Conservation (phyloP, 2,329 filamentous ascomycete species). For the Scytalidium sp. region DNA sequence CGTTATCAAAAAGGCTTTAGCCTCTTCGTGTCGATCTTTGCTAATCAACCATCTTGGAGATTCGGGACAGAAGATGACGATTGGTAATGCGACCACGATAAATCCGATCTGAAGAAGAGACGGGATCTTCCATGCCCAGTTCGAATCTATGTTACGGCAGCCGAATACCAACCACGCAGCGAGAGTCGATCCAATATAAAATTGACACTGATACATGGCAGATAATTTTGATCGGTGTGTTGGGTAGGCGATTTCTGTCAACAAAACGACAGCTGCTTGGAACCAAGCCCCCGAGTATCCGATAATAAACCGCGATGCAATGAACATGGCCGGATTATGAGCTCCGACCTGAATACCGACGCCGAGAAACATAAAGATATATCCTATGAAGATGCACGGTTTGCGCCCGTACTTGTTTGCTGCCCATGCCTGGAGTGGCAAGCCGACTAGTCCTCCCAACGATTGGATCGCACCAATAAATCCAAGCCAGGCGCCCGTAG, state of each 20-base stretch:
- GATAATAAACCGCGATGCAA: conserved; percentile 36
- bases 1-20: conserved; percentile 46
- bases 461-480: conserved; percentile 29
- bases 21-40: conserved; percentile 48
- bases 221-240: conserved; percentile 10
- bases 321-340: conserved; percentile 34
- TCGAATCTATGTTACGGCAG: conserved; percentile 12
- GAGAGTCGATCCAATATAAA: conserved; percentile 34
- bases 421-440: conserved; percentile 26
- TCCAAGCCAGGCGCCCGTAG: conserved; percentile 26
- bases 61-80: conserved; percentile 43
- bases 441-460: conserved; percentile 25
- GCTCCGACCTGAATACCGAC: conserved; percentile 37
- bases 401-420: conserved; percentile 25
- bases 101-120: conserved; percentile 36
- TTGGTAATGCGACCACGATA: conserved; percentile 40
- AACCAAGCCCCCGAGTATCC: conserved; percentile 23
- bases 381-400: conserved; percentile 2
- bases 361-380: conserved; percentile 36
- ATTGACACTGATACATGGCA: conserved; percentile 23
- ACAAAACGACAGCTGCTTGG: conserved; percentile 8
- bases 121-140: conserved; percentile 36
- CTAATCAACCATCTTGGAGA: conserved; percentile 49
- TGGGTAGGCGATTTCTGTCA: conserved; percentile 14
- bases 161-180: conserved; percentile 38